These are phyloP conservation scores for Alternaria dauci DNA, from an alignment of 2,329 filamentous ascomycete genomes.

Conservation along the genomic window DNA sequence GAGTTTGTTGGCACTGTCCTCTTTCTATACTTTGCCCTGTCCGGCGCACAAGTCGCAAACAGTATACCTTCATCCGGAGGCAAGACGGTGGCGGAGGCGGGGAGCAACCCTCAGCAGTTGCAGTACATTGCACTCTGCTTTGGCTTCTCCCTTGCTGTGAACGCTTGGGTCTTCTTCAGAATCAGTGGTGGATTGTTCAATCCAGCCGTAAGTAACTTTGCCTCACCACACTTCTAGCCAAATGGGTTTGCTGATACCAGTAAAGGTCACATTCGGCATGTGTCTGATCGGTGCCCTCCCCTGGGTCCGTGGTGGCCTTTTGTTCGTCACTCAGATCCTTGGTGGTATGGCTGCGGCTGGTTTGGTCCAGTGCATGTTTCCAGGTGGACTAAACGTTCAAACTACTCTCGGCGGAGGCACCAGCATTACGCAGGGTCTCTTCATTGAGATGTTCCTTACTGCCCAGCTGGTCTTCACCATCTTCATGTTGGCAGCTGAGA, in stretches of 20 bases:
- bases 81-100: conserved; percentile 29
- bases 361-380: conserved; percentile 36
- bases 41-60: conserved; percentile 53
- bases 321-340: conserved; percentile 35
- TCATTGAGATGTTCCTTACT: conserved; percentile 33
- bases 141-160: conserved; percentile 54
- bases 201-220: conserved; percentile 17
- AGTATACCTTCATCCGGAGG: conserved; percentile 33
- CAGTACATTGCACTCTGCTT: conserved; percentile 52
- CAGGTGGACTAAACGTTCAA: conserved; percentile 31
- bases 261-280: conserved; percentile 43
- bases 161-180: conserved; percentile 49
- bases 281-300: conserved; percentile 29
- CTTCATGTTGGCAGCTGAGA: conserved; percentile 66
- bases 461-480: conserved; percentile 46
- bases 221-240: not conserved
- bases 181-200: conserved; percentile 39
- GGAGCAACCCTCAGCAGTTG: conserved; percentile 48
- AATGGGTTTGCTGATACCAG: not conserved
- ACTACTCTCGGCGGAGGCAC: conserved; percentile 25
- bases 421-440: conserved; percentile 28
- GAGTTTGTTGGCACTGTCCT: conserved; percentile 53
- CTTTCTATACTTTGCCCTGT: conserved; percentile 53
- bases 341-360: conserved; percentile 38
- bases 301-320: conserved; percentile 24